phyloP scores from a whole-genome alignment of 1,284 basidiomycete species.

The Quambalaria eucalypti region DNA sequence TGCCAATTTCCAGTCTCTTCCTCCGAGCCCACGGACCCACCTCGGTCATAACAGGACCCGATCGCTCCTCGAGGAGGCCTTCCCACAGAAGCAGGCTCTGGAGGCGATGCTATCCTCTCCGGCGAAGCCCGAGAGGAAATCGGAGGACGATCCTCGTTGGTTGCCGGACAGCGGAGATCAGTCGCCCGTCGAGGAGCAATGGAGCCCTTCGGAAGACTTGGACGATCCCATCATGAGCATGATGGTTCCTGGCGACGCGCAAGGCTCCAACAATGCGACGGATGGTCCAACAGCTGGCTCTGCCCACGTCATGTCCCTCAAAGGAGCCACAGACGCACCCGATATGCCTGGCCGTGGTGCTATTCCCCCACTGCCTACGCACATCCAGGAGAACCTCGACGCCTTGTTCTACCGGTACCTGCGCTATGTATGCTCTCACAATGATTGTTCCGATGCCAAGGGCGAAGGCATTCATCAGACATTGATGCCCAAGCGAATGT shows the following conservation, averaged over 20 bases:
- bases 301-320: not conserved
- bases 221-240: not conserved
- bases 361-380: slow-evolving; percentile 42
- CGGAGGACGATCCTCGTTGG: not conserved
- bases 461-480: slow-evolving; percentile 97
- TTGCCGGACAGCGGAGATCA: not conserved
- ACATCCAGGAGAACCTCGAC: slow-evolving; percentile 74
- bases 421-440: slow-evolving; percentile 77
- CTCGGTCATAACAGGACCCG: not conserved
- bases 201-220: not conserved
- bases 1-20: not conserved
- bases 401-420: slow-evolving; percentile 84
- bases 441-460: slow-evolving; percentile 83
- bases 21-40: not conserved
- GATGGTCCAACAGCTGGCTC: not conserved
- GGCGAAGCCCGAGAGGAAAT: not conserved
- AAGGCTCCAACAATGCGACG: not conserved
- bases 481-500: slow-evolving; percentile 65
- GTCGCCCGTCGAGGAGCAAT: not conserved
- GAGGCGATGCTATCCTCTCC: not conserved
- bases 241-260: not conserved
- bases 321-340: not conserved
- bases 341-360: not conserved
- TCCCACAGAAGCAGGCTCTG: not conserved
- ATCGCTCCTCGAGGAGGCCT: not conserved